Conservation (phyloP, 1,139 yeast genomes). For the Wickerhamomyces sp. region DNA sequence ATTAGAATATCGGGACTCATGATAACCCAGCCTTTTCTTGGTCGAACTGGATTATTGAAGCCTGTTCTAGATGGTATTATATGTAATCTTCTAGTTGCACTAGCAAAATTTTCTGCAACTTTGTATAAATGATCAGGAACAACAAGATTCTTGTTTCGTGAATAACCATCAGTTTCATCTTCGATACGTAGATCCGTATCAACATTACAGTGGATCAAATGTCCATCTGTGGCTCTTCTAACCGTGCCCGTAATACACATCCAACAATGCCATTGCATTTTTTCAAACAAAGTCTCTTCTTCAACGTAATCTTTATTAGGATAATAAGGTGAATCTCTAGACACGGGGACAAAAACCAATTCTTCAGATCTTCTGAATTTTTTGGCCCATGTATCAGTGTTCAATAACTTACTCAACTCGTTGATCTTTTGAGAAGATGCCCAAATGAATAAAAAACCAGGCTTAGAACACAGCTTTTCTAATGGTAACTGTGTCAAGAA, state of each 20-base stretch:
- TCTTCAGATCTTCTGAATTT: slow-evolving; percentile 89
- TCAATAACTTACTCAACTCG: slow-evolving; percentile 54
- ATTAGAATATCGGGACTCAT: slow-evolving; percentile 78
- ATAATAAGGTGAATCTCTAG: slow-evolving; percentile 53
- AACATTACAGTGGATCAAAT: slow-evolving; percentile 84
- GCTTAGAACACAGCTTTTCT: slow-evolving; percentile 69
- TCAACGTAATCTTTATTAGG: slow-evolving; percentile 42
- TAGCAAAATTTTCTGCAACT: slow-evolving; percentile 86
- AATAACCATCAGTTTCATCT: slow-evolving; percentile 24
- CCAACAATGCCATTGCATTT: slow-evolving; percentile 90
- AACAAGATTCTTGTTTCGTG: slow-evolving; percentile 28
- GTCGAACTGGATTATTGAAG: slow-evolving; percentile 53
- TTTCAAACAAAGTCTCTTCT: slow-evolving; percentile 40
- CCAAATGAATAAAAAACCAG: slow-evolving; percentile 86
- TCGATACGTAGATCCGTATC: slow-evolving; percentile 83
- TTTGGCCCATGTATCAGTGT: slow-evolving; percentile 55
- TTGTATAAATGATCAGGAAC: slow-evolving; percentile 76
- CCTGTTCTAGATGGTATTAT: slow-evolving; percentile 73
- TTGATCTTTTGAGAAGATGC: slow-evolving; percentile 68
- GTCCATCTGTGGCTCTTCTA: slow-evolving; percentile 75
- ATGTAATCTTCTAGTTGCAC: slow-evolving; percentile 76
- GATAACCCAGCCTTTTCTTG: slow-evolving; percentile 88
- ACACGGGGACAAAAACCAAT: slow-evolving; percentile 61
- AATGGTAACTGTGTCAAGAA: slow-evolving; percentile 62
- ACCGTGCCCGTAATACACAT: slow-evolving; percentile 97